These are phyloP conservation scores for Carex pumila DNA, from an alignment of 176 grass and related monocot species.

Conservation along the genomic window DNA sequence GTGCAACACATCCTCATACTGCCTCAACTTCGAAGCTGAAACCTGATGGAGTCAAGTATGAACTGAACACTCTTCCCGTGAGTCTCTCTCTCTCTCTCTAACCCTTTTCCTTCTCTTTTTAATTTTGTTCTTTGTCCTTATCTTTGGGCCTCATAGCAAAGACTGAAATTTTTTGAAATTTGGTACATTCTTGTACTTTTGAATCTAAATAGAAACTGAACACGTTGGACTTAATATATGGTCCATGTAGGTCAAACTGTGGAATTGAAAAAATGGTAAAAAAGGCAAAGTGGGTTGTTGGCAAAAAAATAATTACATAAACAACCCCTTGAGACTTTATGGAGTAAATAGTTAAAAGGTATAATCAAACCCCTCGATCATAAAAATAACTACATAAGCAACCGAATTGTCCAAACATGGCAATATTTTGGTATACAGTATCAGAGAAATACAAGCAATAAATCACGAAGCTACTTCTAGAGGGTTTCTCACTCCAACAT, in stretches of 20 bases:
- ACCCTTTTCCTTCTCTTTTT: neutral
- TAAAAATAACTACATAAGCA: neutral
- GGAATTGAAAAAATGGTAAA: neutral
- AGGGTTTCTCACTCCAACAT: no score
- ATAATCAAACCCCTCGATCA: neutral
- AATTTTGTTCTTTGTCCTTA: neutral
- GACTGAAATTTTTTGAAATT: neutral
- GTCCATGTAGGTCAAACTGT: neutral
- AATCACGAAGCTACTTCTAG: no score
- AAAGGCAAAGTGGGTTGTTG: neutral
- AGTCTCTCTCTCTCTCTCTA: slow-evolving; percentile 18
- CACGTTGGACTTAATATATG: no score
- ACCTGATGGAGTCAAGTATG: slow-evolving; percentile 44
- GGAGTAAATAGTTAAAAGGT: neutral
- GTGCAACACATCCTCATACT: slow-evolving; percentile 8
- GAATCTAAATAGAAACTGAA: neutral
- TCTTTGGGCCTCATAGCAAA: neutral
- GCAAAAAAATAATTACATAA: no score
- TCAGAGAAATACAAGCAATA: no score
- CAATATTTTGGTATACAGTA: no score
- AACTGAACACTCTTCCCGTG: slow-evolving; percentile 78
- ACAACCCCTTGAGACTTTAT: neutral
- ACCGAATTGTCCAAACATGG: neutral
- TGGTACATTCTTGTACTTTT: neutral
- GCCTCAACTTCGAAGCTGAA: slow-evolving; percentile 17